A percentile compares a stretch with the other conserved stretches of the same genome.
Conservation (phyloP, 371 early-diverging fungal species). For the Caulochytrium protostelioides region DNA sequence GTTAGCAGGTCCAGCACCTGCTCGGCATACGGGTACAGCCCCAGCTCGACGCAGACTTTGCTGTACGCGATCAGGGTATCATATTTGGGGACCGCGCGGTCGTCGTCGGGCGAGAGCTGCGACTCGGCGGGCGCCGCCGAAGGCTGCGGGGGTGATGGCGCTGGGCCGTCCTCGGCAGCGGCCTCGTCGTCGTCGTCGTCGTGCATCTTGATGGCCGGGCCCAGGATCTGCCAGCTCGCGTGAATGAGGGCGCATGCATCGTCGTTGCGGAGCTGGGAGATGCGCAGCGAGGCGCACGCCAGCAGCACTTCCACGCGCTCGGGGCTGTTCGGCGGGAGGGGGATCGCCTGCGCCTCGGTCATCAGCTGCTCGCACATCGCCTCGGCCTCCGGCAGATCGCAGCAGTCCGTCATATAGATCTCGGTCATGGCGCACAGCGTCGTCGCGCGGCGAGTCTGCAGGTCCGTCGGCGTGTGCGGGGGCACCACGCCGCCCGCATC, state of each 20-base stretch:
- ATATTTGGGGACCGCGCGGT: slow-evolving; percentile 58
- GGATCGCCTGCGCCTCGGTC: slow-evolving; percentile 39
- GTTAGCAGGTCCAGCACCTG: slow-evolving; percentile 51
- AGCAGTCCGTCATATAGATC: slow-evolving; percentile 87
- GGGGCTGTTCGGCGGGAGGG: no score
- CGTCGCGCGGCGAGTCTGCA: slow-evolving; percentile 1
- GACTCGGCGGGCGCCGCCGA: no score
- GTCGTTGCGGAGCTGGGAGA: slow-evolving; percentile 58
- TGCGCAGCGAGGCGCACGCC: slow-evolving; percentile 66
- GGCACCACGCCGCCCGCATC: slow-evolving; percentile 4
- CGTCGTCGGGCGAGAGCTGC: no score
- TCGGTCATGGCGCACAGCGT: slow-evolving; percentile 85
- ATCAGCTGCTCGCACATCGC: slow-evolving; percentile 51
- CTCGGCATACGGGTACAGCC: slow-evolving; percentile 52
- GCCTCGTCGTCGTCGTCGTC: background rate
- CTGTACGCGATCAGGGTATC: slow-evolving; percentile 50
- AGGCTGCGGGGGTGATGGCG: no score
- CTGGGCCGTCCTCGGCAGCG: background rate
- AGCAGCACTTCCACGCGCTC: slow-evolving; percentile 64
- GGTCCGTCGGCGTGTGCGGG: slow-evolving; percentile 2
- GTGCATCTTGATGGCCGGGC: background rate
- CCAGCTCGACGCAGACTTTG: slow-evolving; percentile 60
- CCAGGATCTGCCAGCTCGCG: slow-evolving; percentile 9
- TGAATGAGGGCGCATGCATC: slow-evolving; percentile 55
- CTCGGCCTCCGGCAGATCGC: slow-evolving; percentile 81